Evolutionary conservation across 2,329 filamentous ascomycete species (phyloP), one percentile per base, ranked within the genome.

Genomic region (Dothideomycetes sp.): DNA sequence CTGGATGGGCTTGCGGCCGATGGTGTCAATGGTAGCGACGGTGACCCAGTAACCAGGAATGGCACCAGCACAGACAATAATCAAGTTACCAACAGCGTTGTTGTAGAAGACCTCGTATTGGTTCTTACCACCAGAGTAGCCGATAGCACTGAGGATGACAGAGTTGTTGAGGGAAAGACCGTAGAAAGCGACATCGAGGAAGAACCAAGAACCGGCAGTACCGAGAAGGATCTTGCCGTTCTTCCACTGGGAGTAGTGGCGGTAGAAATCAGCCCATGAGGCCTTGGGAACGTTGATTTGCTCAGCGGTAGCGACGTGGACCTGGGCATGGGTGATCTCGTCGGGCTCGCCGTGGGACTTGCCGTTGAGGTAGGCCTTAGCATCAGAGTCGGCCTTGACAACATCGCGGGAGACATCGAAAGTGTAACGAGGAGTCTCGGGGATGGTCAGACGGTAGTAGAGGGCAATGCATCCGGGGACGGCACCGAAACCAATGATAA

Each of bases 361-460:
- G 45, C 82, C 82, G 22, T 65, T 66, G 40, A 85, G 74, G 62
- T 89, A 91, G n/a, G 80, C 78, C 55, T 78, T 74, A 50, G 81
- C 74, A 49, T 91, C 84, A 33, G 75, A 76, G 39, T 77, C 72
- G 29, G 76, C 85, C 65, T 85, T 80, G 52, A 84, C 74, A 27
- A 85, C 71, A 53, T 91, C 83, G 30, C 76, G 78, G 36, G 77
- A 73, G 16, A 91, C 75, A 56, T 91, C 84, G 52, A 91, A 89
- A 19, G 85, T 91, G 65, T 91, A 93, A 19, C 85, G 82, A 38
- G 85, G 84, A 23, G 84, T 89, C 64, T 93, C 85, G 17, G 85
- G 85, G 49, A 93, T 89, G 38, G 84, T 91, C 4, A 91, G 73
- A 47, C 84, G 81, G 64, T 84, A 91, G 68, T 91, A 91, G 13